phyloP scores from a whole-genome alignment of 1,284 basidiomycete species.

The Coniferiporia weirii region DNA sequence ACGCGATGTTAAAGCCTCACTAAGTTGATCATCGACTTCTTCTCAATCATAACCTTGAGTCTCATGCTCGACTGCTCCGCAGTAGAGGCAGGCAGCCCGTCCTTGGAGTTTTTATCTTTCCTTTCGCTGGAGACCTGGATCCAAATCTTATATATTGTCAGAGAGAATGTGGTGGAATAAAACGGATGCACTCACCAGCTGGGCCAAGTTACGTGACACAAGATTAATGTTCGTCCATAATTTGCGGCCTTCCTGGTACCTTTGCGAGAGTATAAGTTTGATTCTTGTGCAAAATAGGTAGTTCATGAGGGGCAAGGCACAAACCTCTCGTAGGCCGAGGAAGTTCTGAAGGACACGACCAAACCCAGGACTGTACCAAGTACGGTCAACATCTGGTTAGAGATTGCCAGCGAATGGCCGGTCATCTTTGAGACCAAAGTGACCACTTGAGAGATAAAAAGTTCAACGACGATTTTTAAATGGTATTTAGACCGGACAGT shows the following conservation, averaged over 20 bases:
- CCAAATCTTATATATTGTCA: conserved; percentile 44
- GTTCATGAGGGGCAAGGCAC: too few relatives aligned
- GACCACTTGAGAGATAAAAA: conserved; percentile 40
- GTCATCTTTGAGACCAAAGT: conserved; percentile 43
- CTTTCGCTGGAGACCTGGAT: conserved; percentile 51
- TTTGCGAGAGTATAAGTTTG: conserved; percentile 21
- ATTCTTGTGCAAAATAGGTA: not conserved
- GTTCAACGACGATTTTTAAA: not conserved
- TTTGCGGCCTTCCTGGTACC: conserved; percentile 57
- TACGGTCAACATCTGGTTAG: conserved; percentile 37
- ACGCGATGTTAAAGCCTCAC: conserved; percentile 27
- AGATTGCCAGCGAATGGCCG: conserved; percentile 36
- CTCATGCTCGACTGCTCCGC: conserved; percentile 19
- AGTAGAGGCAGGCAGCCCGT: conserved; percentile 2
- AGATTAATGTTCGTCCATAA: conserved; percentile 58
- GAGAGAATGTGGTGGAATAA: not conserved
- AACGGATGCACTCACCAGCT: conserved; percentile 34
- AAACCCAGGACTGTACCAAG: conserved; percentile 39
- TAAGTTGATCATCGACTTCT: conserved; percentile 69
- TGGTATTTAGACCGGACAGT: not conserved
- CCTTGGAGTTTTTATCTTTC: conserved; percentile 26
- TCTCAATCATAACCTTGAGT: conserved; percentile 57
- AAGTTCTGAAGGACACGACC: conserved; percentile 40
- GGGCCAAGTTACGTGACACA: conserved; percentile 48
- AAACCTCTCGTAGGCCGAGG: conserved; percentile 59